phyloP scores from a whole-genome alignment of 148 eudicot species.

The Rhododendron kiyosumense region DNA sequence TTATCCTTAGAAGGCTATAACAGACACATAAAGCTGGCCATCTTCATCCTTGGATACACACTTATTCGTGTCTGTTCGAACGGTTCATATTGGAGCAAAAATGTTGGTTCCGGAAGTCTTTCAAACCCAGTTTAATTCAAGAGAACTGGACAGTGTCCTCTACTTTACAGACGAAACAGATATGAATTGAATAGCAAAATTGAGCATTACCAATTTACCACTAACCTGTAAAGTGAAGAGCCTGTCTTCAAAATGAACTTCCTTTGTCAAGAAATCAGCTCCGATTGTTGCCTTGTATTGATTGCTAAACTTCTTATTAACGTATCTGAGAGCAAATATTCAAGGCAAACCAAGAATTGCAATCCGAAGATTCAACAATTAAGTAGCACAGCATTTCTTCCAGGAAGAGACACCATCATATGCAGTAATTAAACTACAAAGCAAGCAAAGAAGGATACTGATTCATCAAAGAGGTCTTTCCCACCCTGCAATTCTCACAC shows the following conservation, averaged over 20 bases:
- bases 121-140: neutral
- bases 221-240: constrained; percentile 93
- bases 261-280: constrained; percentile 96
- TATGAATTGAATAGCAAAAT: neutral
- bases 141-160: neutral
- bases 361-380: neutral
- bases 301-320: constrained; percentile 89
- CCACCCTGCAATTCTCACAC: constrained; percentile 67
- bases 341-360: constrained; percentile 21
- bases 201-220: neutral
- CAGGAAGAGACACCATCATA: neutral
- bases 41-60: neutral
- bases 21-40: neutral
- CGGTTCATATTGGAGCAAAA: neutral
- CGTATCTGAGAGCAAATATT: constrained; percentile 55
- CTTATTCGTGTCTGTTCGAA: neutral
- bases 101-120: neutral
- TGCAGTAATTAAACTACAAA: neutral
- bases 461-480: constrained; percentile 97
- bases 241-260: constrained; percentile 92
- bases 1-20: neutral
- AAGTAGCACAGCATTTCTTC: neutral
- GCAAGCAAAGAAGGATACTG: constrained; percentile 59
- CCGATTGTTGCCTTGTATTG: constrained; percentile 97
- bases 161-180: neutral